These are phyloP conservation scores for Penicillium robsamsonii DNA, from an alignment of 495 filamentous ascomycete genomes.

Conservation along the genomic window DNA sequence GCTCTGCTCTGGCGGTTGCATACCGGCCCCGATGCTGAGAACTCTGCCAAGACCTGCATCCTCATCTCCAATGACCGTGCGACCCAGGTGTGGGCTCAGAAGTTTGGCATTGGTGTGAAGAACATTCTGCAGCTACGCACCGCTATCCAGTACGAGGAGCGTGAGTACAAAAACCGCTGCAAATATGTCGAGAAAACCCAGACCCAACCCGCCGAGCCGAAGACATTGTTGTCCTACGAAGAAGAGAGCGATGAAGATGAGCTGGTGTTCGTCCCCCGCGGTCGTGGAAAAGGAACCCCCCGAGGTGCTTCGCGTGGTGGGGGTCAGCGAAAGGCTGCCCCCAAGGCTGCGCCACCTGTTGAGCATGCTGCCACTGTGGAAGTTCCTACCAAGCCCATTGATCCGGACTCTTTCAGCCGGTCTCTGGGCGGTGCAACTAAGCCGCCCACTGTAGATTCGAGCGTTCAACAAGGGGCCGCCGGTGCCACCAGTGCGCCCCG, in stretches of 20 bases:
- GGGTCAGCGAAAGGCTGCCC: constrained; percentile 26
- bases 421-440: constrained; percentile 33
- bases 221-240: constrained; percentile 45
- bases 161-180: constrained; percentile 56
- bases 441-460: constrained; percentile 37
- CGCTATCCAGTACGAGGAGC: constrained; percentile 57
- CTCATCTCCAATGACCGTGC: constrained; percentile 58
- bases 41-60: constrained; percentile 45
- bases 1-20: constrained; percentile 61
- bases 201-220: constrained; percentile 34
- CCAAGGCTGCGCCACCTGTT: constrained; percentile 14
- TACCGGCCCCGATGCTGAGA: constrained; percentile 42
- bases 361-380: constrained; percentile 35
- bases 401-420: constrained; percentile 55
- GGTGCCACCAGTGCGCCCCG: constrained; percentile 26
- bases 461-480: constrained; percentile 34
- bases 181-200: constrained; percentile 49
- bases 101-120: constrained; percentile 59
- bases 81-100: constrained; percentile 56
- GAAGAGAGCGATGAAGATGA: constrained; percentile 59
- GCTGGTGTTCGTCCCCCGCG: constrained; percentile 54
- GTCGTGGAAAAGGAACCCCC: constrained; percentile 40
- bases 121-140: constrained; percentile 59
- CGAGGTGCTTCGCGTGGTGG: constrained; percentile 28
- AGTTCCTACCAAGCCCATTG: constrained; percentile 52